Conservation (phyloP, 305 asterid species). For the Fraxinus dipetala region DNA sequence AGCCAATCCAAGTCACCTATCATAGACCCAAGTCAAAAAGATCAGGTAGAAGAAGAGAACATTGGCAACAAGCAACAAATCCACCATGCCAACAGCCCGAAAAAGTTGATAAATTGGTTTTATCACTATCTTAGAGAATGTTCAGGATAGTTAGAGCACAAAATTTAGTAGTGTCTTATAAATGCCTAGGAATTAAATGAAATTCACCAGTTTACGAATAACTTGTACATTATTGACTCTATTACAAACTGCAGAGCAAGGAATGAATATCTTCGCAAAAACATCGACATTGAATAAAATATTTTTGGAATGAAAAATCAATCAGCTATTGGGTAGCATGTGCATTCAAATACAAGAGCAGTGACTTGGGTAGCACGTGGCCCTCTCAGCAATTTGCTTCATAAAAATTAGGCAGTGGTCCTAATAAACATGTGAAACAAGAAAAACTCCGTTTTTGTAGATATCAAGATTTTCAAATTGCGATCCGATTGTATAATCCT, state of each 20-base stretch:
- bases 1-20: conserved; percentile 99
- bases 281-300: not conserved
- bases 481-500: not conserved
- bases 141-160: not conserved
- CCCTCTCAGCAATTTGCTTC: not conserved
- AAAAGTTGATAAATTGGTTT: not conserved
- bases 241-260: not conserved
- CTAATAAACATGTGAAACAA: not conserved
- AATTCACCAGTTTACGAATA: not conserved
- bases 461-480: not conserved
- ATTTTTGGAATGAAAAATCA: not conserved
- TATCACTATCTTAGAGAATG: not conserved
- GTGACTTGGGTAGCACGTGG: not conserved
- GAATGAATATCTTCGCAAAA: not conserved
- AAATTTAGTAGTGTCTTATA: not conserved
- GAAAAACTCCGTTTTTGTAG: not conserved
- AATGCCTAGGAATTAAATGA: not conserved
- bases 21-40: conserved; percentile 25
- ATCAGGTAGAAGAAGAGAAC: conserved; percentile 16
- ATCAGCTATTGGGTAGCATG: not conserved
- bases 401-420: not conserved
- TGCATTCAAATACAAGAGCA: not conserved
- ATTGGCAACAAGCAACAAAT: not conserved
- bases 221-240: not conserved
- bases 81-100: not conserved